Evolutionary conservation across 169 alveolate species (phyloP).

Genomic region (Eimeria brunetti): DNA sequence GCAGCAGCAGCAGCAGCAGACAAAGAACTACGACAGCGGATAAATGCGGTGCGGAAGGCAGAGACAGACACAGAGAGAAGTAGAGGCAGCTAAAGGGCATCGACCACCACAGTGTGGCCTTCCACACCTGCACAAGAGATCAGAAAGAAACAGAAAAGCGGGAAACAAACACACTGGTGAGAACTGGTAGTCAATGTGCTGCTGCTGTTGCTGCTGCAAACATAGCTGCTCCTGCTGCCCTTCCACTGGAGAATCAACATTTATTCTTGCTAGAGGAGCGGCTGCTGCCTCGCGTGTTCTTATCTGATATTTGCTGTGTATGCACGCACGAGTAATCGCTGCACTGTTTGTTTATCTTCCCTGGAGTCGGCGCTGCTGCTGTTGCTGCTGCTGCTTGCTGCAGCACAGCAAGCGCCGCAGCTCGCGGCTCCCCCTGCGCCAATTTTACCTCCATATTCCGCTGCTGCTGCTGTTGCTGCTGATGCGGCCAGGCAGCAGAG

Average conservation of each 20-base stretch:
- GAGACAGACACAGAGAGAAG: background rate
- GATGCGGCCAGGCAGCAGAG: background rate
- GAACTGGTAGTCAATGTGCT: background rate
- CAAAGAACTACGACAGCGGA: background rate
- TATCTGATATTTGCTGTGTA: background rate
- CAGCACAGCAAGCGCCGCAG: conserved; percentile 46
- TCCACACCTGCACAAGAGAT: too few relatives aligned
- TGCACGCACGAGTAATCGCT: conserved; percentile 55
- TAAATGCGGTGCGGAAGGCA: background rate
- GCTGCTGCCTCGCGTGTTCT: background rate
- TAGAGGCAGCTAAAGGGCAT: background rate
- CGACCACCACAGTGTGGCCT: background rate
- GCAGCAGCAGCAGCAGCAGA: background rate
- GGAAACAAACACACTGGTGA: background rate
- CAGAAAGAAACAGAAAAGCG: background rate
- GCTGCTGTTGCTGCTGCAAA: background rate
- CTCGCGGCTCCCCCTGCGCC: conserved; percentile 17
- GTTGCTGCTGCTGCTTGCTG: conserved; percentile 47
- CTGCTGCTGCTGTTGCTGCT: conserved; percentile 17
- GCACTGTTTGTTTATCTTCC: conserved; percentile 39
- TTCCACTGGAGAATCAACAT: background rate
- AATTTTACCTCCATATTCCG: conserved; percentile 25
- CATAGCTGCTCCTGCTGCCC: background rate
- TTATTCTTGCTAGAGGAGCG: background rate
- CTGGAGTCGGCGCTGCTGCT: background rate